Percentiles rank a stretch among this genome's conserved stretches.
phyloP scores from a whole-genome alignment of 2,329 filamentous ascomycete species.

The Dactylellina leptospora region DNA sequence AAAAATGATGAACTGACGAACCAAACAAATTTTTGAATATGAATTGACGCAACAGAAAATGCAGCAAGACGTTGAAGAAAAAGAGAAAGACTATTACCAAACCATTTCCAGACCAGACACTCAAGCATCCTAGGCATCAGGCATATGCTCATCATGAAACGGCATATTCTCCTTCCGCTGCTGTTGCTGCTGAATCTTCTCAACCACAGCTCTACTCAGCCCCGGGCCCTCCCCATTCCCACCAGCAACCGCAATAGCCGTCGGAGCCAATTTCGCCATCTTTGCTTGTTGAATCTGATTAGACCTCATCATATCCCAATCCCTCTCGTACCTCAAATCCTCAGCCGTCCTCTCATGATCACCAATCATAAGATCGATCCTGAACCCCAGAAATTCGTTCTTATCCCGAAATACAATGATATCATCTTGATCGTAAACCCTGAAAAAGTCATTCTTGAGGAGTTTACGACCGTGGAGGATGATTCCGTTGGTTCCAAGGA shows the following conservation, averaged over 20 bases:
- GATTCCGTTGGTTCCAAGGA: constrained; percentile 55
- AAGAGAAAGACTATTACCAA: background rate
- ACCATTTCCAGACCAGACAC: background rate
- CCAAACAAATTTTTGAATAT: too few species aligned
- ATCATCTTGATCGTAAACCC: constrained; percentile 55
- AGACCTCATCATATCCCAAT: constrained; percentile 41
- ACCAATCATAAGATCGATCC: constrained; percentile 54
- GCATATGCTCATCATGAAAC: constrained; percentile 46
- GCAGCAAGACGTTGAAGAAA: too few species aligned
- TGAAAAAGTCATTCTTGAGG: constrained; percentile 50
- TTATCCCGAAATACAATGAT: constrained; percentile 55
- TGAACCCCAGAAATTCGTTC: constrained; percentile 55
- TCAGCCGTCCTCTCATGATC: constrained; percentile 29
- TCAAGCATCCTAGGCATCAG: constrained; percentile 16
- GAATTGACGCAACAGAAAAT: too few species aligned
- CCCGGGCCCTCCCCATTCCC: constrained; percentile 22
- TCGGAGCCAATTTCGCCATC: constrained; percentile 29
- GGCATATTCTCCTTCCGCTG: constrained; percentile 42
- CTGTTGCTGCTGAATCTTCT: constrained; percentile 32
- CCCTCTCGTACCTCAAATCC: constrained; percentile 39
- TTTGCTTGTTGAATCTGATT: constrained; percentile 42
- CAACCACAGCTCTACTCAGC: constrained; percentile 11
- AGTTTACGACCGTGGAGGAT: constrained; percentile 55
- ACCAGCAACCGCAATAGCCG: constrained; percentile 7
- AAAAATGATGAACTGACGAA: too few species aligned